Base-by-base conservation (phyloP, 2,329 filamentous ascomycete genomes). In the Phialophora tarda region DNA sequence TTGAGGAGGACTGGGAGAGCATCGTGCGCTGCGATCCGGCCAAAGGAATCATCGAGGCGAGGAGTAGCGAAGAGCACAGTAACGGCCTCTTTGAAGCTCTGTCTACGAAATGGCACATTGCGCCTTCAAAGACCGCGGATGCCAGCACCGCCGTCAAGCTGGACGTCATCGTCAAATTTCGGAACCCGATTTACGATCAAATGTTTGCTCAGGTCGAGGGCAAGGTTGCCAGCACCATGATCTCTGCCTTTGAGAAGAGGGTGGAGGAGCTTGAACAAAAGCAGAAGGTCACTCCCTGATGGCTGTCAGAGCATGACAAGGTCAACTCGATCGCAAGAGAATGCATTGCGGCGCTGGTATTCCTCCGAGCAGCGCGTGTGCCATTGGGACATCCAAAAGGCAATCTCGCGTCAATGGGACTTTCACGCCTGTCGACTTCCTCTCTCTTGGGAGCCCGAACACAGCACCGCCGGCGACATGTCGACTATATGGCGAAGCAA, bases 181-280 rank as follows among this genome's bases (percentile, higher is more conserved):
- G 87, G 72, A 98, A 93, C 78, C 92, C 93, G n/a, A 77, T 97
- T 64, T 96, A 97, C 80, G 89, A 88, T 50, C 88, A 91, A 23
- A 82, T 97, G 75, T 95, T 93, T 76, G 85, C 88, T 44, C 89
- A 91, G 38, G 89, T 95, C 26, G 92, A 92, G 71, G 90, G 92
- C 34, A 92, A 91, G 79, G 88, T 97, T 69, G 94, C 92, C 1
- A 88, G 88, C 3, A 84, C 91, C 70, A 97, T 99, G 93, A 91
- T 98, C 71, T 89, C 91, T 77, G 94, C 95, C 0, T 99, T 99
- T 81, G 93, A 97, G 81, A 86, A 87, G 78, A 85, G 91, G 74
- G 93, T 95, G 5, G 82, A 82, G 75, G 81, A 85, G 73, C 76
- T 92, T 34, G 47, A 70, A 38, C 24, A 63, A 63, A 48, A 50